Evolutionary conservation across 495 filamentous ascomycete species (phyloP).

Genomic region (Massariosphaeria phaeospora): DNA sequence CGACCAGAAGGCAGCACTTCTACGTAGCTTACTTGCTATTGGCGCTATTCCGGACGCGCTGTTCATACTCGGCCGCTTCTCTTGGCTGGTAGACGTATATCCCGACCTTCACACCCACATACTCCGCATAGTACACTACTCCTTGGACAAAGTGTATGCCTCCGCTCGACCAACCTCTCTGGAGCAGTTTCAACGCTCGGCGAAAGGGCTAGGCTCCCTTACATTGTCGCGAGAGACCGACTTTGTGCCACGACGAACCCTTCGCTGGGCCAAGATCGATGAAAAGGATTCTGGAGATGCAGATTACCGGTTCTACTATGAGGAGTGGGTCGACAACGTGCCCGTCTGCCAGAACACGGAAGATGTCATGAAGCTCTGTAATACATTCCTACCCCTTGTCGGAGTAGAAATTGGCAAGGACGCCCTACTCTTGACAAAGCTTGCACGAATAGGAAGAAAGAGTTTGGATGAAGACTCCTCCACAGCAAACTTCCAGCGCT

Average conservation of each 20-base stretch:
- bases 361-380: slow-evolving; percentile 83
- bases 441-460: slow-evolving; percentile 73
- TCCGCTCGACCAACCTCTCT: slow-evolving; percentile 47
- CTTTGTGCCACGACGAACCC: slow-evolving; percentile 53
- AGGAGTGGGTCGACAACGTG: slow-evolving; percentile 91
- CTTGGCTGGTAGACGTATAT: slow-evolving; percentile 79
- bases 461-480: slow-evolving; percentile 68
- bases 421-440: slow-evolving; percentile 65
- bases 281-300: slow-evolving; percentile 66
- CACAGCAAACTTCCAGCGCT: slow-evolving; percentile 60
- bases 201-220: slow-evolving; percentile 43
- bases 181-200: slow-evolving; percentile 16
- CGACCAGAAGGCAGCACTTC: slow-evolving; percentile 83
- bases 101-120: slow-evolving; percentile 73
- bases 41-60: slow-evolving; percentile 90
- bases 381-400: slow-evolving; percentile 74
- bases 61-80: slow-evolving; percentile 85
- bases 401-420: slow-evolving; percentile 88
- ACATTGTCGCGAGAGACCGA: slow-evolving; percentile 58
- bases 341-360: slow-evolving; percentile 85
- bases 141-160: slow-evolving; percentile 64
- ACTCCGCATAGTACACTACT: slow-evolving; percentile 77
- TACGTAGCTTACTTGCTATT: slow-evolving; percentile 81
- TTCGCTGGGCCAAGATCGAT: slow-evolving; percentile 77
- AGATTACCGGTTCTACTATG: slow-evolving; percentile 90